These are phyloP conservation scores for Naegleria fowleri DNA, from an alignment of 208 protist species.

Conservation along the genomic window DNA sequence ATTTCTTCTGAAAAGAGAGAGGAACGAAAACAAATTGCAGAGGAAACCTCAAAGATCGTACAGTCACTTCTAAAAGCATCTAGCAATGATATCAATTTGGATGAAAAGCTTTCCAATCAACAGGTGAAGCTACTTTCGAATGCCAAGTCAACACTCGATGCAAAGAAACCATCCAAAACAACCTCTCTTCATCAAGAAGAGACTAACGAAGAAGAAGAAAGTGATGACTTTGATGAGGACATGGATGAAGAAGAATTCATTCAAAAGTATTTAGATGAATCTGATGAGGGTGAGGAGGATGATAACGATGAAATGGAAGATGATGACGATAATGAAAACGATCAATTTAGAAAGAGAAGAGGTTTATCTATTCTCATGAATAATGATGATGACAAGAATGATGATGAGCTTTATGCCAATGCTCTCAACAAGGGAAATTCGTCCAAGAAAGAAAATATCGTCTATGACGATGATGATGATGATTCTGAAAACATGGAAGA, in stretches of 20 bases:
- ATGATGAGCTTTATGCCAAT: slow-evolving; percentile 41
- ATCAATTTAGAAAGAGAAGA: slow-evolving; percentile 51
- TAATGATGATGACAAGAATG: slow-evolving; percentile 61
- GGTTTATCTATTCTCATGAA: slow-evolving; percentile 58
- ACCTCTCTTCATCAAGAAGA: slow-evolving; percentile 51
- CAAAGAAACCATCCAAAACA: background rate
- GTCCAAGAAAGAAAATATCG: slow-evolving; percentile 31
- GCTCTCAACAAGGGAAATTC: background rate
- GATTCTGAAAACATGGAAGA: slow-evolving; percentile 51
- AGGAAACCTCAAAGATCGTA: slow-evolving; percentile 22
- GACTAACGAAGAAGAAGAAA: slow-evolving; percentile 57
- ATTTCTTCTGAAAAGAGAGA: background rate
- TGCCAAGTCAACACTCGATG: background rate
- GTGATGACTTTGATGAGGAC: slow-evolving; percentile 49
- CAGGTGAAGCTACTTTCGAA: background rate
- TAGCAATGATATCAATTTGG: background rate
- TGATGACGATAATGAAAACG: slow-evolving; percentile 36
- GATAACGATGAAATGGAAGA: slow-evolving; percentile 47
- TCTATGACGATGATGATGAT: slow-evolving; percentile 53
- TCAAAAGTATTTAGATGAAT: slow-evolving; percentile 49
- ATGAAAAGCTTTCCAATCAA: slow-evolving; percentile 6
- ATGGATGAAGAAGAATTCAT: slow-evolving; percentile 42
- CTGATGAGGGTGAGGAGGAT: slow-evolving; percentile 44
- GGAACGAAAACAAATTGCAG: background rate
- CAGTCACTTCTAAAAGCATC: background rate